phyloP scores from a whole-genome alignment of 768 basidiomycete species.

The Hebeloma cylindrosporum region DNA sequence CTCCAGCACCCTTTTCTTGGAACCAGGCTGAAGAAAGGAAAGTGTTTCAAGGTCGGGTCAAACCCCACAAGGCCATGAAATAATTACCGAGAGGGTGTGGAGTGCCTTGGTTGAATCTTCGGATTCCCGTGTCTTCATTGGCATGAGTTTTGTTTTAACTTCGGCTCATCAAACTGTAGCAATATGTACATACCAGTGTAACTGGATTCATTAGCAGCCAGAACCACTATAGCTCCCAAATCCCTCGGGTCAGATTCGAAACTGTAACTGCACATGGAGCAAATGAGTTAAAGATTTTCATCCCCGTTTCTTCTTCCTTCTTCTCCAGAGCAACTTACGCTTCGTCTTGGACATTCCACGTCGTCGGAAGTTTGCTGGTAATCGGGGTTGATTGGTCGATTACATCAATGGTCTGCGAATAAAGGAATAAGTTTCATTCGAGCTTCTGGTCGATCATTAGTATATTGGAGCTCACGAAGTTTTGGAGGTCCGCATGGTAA shows the following conservation, averaged over 20 bases:
- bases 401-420: conserved; percentile 54
- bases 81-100: conserved; percentile 76
- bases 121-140: conserved; percentile 43
- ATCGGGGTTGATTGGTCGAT: conserved; percentile 61
- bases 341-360: conserved; percentile 58
- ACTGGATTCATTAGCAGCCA: conserved; percentile 65
- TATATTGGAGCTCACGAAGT: conserved; percentile 47
- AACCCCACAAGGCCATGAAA: not conserved
- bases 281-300: not conserved
- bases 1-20: conserved; percentile 73
- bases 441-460: not conserved
- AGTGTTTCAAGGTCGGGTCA: not conserved
- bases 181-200: conserved; percentile 47
- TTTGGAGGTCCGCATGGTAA: conserved; percentile 65
- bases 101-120: conserved; percentile 61
- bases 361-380: conserved; percentile 49
- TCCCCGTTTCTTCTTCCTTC: not conserved
- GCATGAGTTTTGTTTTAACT: not conserved
- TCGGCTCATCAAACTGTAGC: not conserved
- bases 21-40: conserved; percentile 64
- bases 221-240: conserved; percentile 59
- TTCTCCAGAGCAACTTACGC: conserved; percentile 57
- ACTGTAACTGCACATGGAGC: conserved; percentile 50
- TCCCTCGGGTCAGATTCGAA: conserved; percentile 70
- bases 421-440: not conserved